These are phyloP conservation scores for Porpolomopsis calyptriformis DNA, from an alignment of 768 basidiomycete species.

Conservation along the genomic window DNA sequence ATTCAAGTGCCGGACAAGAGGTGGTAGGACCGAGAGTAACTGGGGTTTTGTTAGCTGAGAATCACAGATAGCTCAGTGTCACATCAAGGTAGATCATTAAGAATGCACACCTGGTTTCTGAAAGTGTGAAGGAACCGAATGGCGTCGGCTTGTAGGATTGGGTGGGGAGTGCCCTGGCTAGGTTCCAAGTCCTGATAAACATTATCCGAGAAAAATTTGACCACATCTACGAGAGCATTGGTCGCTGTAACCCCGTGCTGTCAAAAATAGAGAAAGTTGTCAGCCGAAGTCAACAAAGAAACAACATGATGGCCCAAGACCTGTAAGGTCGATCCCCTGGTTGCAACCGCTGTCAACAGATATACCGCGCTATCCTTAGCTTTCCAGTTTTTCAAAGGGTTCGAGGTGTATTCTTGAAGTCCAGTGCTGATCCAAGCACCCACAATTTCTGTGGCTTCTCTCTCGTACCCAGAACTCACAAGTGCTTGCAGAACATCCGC, in stretches of 20 bases:
- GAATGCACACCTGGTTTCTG: conserved; percentile 69
- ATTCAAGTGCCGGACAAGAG: conserved; percentile 70
- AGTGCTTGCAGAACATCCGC: conserved; percentile 93
- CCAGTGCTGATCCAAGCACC: conserved; percentile 75
- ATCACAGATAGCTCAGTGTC: not conserved
- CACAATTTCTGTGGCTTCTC: conserved; percentile 80
- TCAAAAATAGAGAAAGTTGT: not conserved
- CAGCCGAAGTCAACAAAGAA: not conserved
- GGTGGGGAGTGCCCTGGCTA: conserved; percentile 55
- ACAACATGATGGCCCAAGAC: conserved; percentile 23
- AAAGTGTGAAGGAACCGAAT: conserved; percentile 93
- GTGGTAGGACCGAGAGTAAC: conserved; percentile 80
- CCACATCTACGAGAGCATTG: conserved; percentile 85
- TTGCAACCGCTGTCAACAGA: conserved; percentile 86
- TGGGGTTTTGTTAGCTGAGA: conserved; percentile 86
- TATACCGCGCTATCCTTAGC: conserved; percentile 91
- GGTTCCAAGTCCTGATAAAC: conserved; percentile 81
- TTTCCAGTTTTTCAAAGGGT: conserved; percentile 65
- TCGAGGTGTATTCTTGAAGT: conserved; percentile 54
- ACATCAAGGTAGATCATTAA: conserved; percentile 1
- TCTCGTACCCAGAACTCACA: conserved; percentile 69
- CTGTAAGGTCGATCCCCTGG: conserved; percentile 76
- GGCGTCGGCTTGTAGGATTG: conserved; percentile 91
- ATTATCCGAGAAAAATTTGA: conserved; percentile 90
- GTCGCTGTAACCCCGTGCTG: conserved; percentile 91